Percentiles rank a stretch among this genome's conserved stretches.
phyloP scores from a whole-genome alignment of 768 basidiomycete genomes.

The Wakefieldia striispora region DNA sequence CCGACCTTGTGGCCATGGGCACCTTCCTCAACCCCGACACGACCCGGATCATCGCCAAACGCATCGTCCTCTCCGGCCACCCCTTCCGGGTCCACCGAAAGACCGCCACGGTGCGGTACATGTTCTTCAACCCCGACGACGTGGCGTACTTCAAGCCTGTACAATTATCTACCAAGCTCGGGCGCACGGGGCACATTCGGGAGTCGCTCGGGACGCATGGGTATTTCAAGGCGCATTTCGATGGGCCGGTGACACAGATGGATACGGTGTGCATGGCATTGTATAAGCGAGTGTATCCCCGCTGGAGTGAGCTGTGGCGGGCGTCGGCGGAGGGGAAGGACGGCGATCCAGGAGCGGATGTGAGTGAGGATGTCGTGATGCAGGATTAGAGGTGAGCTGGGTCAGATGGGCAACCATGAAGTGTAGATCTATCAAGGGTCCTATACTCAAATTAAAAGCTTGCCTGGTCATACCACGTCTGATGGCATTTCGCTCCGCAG shows the following conservation, averaged over 20 bases:
- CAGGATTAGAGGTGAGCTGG: slow-evolving; percentile 6
- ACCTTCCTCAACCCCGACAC: slow-evolving; percentile 87
- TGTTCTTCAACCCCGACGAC: slow-evolving; percentile 98
- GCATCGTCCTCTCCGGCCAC: slow-evolving; percentile 93
- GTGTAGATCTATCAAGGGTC: not conserved
- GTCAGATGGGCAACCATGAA: not conserved
- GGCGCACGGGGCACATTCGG: slow-evolving; percentile 82
- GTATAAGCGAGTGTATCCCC: slow-evolving; percentile 93
- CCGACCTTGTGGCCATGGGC: slow-evolving; percentile 86
- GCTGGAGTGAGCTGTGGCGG: slow-evolving; percentile 67
- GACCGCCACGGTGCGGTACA: slow-evolving; percentile 95
- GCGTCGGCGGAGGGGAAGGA: slow-evolving; percentile 1
- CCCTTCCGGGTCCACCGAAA: slow-evolving; percentile 97
- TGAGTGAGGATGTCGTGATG: slow-evolving; percentile 27
- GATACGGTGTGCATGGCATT: slow-evolving; percentile 94
- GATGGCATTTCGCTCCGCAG: too few relatives aligned
- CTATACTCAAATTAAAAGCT: not conserved
- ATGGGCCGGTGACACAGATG: slow-evolving; percentile 92
- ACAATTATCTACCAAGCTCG: slow-evolving; percentile 89
- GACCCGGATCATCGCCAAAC: slow-evolving; percentile 87
- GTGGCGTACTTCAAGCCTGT: slow-evolving; percentile 91
- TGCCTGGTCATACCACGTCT: too few relatives aligned
- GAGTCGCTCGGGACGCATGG: slow-evolving; percentile 97
- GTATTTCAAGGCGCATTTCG: slow-evolving; percentile 95
- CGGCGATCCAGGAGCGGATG: not conserved